Conservation (phyloP, 208 protist genomes). For the Wallacemonas collosoma region DNA sequence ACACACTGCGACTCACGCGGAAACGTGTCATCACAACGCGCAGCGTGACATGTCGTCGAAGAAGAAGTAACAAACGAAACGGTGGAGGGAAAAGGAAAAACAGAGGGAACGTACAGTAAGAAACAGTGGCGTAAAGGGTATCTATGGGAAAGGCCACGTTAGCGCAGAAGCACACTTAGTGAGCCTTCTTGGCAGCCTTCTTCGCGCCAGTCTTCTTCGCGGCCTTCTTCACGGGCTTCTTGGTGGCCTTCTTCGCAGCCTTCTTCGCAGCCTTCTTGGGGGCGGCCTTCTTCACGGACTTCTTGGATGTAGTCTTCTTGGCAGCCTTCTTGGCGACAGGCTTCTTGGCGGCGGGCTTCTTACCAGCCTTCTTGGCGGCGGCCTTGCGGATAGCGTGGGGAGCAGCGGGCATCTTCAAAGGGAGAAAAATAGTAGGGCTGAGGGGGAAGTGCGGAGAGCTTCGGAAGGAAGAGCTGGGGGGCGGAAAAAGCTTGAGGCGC, state of each 20-base stretch:
- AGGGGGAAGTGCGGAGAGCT: neutral
- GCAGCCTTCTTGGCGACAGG: slow-evolving; percentile 27
- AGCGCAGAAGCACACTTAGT: too few relatives aligned
- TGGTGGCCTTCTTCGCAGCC: slow-evolving; percentile 24
- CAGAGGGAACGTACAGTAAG: slow-evolving; percentile 10
- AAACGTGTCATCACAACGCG: neutral
- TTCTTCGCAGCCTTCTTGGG: slow-evolving; percentile 25
- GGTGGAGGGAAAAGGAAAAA: slow-evolving; percentile 14
- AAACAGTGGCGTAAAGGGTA: neutral
- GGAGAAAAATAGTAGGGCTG: neutral
- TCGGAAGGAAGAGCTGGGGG: neutral
- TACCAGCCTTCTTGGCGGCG: slow-evolving; percentile 23
- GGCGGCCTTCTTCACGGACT: slow-evolving; percentile 18
- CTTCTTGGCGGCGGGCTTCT: slow-evolving; percentile 36
- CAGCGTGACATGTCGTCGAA: neutral
- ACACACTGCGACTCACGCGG: neutral
- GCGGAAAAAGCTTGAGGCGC: neutral
- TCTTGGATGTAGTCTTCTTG: slow-evolving; percentile 28
- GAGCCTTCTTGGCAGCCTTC: slow-evolving; percentile 15
- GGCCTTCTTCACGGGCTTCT: slow-evolving; percentile 2
- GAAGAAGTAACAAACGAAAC: slow-evolving; percentile 7
- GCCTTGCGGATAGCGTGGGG: slow-evolving; percentile 24
- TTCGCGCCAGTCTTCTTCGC: neutral
- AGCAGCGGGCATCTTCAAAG: slow-evolving; percentile 2
- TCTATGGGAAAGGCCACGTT: neutral